phyloP scores from a whole-genome alignment of 2,329 filamentous ascomycete species.

The Aureobasidium subglaciale region DNA sequence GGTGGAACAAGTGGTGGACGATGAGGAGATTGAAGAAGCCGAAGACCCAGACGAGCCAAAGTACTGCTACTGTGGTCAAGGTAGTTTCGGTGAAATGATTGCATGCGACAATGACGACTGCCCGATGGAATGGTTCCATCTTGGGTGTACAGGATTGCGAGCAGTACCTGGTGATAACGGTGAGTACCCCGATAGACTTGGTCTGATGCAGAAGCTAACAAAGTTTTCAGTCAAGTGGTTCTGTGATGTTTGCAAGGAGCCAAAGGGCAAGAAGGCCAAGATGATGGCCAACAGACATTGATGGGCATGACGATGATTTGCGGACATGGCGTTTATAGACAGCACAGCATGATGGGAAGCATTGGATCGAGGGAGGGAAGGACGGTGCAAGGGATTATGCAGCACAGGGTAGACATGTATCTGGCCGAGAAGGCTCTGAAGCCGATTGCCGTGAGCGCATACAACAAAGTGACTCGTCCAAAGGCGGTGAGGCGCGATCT shows the following conservation, averaged over 20 bases:
- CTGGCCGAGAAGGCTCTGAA: neutral
- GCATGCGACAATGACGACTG: conserved; percentile 60
- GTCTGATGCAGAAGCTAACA: neutral
- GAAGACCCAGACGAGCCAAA: conserved; percentile 52
- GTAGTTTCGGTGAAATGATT: conserved; percentile 61
- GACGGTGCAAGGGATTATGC: neutral
- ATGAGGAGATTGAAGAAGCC: conserved; percentile 44
- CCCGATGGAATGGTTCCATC: conserved; percentile 61
- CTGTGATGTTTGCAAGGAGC: conserved; percentile 43
- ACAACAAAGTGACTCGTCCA: neutral
- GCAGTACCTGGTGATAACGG: conserved; percentile 50
- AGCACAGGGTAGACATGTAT: conserved; percentile 5
- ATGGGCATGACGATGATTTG: conserved; percentile 2
- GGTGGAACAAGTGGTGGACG: conserved; percentile 39
- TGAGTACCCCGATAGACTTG: conserved; percentile 17
- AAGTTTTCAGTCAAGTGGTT: conserved; percentile 36
- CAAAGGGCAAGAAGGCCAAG: conserved; percentile 10
- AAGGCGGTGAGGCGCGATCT: neutral
- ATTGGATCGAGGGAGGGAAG: neutral
- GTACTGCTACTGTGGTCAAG: conserved; percentile 60
- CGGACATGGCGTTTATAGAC: neutral
- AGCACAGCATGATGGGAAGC: neutral
- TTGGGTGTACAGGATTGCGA: conserved; percentile 55
- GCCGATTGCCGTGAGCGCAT: neutral
- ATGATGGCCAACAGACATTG: conserved; percentile 9